Percentiles rank a stretch among this genome's conserved stretches.
phyloP scores from a whole-genome alignment of 2,329 filamentous ascomycete species.

The Paraphoma sp. region DNA sequence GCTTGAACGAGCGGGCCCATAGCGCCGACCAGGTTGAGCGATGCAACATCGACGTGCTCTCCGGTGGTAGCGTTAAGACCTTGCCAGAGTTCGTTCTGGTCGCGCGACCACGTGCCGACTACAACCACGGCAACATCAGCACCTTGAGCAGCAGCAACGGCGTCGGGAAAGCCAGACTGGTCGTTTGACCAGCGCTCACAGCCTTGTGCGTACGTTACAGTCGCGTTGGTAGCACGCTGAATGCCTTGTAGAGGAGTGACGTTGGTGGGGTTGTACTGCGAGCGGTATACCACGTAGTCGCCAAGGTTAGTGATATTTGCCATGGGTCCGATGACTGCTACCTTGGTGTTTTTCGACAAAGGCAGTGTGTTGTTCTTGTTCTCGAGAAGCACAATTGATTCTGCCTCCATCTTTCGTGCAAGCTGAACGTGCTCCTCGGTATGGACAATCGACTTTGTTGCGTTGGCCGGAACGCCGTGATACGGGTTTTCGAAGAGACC shows the following conservation, averaged over 20 bases:
- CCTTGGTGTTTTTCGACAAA: constrained; percentile 68
- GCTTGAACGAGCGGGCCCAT: constrained; percentile 71
- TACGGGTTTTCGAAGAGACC: constrained; percentile 77
- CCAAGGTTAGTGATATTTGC: constrained; percentile 66
- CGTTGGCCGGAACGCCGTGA: constrained; percentile 61
- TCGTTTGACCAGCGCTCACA: constrained; percentile 77
- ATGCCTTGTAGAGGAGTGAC: constrained; percentile 76
- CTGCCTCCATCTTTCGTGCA: constrained; percentile 69
- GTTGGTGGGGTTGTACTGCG: constrained; percentile 64
- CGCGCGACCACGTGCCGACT: constrained; percentile 77
- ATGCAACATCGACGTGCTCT: constrained; percentile 72
- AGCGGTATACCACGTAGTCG: constrained; percentile 73
- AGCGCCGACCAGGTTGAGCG: constrained; percentile 72
- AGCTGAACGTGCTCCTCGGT: constrained; percentile 65
- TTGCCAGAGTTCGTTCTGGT: constrained; percentile 74
- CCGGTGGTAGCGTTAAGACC: constrained; percentile 77
- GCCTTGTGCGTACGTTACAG: constrained; percentile 71
- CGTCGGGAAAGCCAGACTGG: constrained; percentile 70
- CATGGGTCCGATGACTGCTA: constrained; percentile 79
- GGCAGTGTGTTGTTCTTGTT: constrained; percentile 72
- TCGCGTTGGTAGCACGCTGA: constrained; percentile 62
- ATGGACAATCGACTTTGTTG: constrained; percentile 67
- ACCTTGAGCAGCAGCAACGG: constrained; percentile 67
- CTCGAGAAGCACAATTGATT: constrained; percentile 76
- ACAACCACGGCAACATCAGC: constrained; percentile 77